Base-by-base conservation (phyloP, 106 monocot species). In the Allium cepa region DNA sequence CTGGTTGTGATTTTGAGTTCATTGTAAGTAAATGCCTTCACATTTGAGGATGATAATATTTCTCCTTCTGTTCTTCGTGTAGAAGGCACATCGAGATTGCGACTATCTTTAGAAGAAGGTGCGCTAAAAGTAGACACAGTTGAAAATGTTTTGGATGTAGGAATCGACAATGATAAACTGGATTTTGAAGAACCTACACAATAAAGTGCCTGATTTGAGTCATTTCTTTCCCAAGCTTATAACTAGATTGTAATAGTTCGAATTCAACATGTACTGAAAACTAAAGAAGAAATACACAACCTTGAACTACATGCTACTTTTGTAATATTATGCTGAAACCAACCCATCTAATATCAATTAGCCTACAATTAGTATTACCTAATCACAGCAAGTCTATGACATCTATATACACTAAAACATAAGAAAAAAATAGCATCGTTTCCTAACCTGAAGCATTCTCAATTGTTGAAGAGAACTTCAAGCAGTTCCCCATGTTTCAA, bases 1-100 rank as follows among this genome's bases (percentile, higher is more conserved):
- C 84, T 85, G 15, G 90, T 90, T 6, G 94, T 87, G 69, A 46
- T 88, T 77, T 46, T 84, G 48, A 94, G 66, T 62, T 94, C 94
- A 67, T 18, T 81, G 72, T 85, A 81, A 22, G 77, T 77, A 78
- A 94, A 90, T 15, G 68, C 82, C 76, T 90, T 88, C 74, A 87
- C 57, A 77, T 85, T 87, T 50, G 90, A 82, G 17, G 90, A 88
- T 26, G 90, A 80, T 47, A 94, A 68, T 46, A 94, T 94, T 59
- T 90, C 85, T 11, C 85, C 83, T 77, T 94, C 90, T 13, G 85
- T 83, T 71, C 73, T 75, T 17, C 73, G 86, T 60, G 83, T 78
- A 15, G 76, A 75, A n/a, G 80, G 75, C 59, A 53, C 79, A 18
- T 75, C 80, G 49, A 27, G 56, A 49, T 28, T 55, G 53, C 64